Evolutionary conservation across 805 yeast species (phyloP), one percentile per base, ranked within the genome.

Genomic region (Metschnikowia continentalis): DNA sequence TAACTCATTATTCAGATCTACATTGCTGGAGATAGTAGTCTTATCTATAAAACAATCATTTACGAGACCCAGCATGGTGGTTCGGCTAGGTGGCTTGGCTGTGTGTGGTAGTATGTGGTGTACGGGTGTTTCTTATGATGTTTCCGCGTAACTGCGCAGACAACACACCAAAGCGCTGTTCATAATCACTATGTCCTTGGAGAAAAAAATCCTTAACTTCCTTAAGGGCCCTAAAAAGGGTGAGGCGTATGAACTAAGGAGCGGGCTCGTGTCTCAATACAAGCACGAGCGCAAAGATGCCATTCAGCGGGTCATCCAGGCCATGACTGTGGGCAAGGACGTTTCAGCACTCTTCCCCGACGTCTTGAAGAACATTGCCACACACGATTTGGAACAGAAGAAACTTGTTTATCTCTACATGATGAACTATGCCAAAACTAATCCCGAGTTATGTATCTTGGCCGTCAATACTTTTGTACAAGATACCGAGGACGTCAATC

Each of bases 251-350:
- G 99, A 94, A 70, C 80, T 94, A 61, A 82, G 91, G 59, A 82
- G 82, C 33, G 98, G 97, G 1, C 77, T 94, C 48, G 97, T 91
- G 5, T 90, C 97, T 7, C 97, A 90, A 70, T 94, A 89, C 69
- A 96, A 97, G 23, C 85, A 82, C 57, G 98, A 95, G 63, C 79
- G 97, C 53, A 94, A 94, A 66, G 99, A 94, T 67, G 96, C 99
- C 15, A 94, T 94, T 59, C 96, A 92, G 70, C 80, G 96, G 53
- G 96, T 95, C 19, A 94, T 94, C 64, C 95, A 94, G 51, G 98
- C 97, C 53, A 94, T 94, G 99, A 94, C 99, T 0, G 81, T 90
- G 32, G 98, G 98, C 10, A 94, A 94, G 65, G 99, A 94, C 67
- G 98, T 94, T 22, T 88, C 96, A 17, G 82, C 95, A 1, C 75